Percentiles rank a stretch among this genome's conserved stretches.
Conservation (phyloP, 2,329 filamentous ascomycete genomes). For the Diaporthe caulivora region DNA sequence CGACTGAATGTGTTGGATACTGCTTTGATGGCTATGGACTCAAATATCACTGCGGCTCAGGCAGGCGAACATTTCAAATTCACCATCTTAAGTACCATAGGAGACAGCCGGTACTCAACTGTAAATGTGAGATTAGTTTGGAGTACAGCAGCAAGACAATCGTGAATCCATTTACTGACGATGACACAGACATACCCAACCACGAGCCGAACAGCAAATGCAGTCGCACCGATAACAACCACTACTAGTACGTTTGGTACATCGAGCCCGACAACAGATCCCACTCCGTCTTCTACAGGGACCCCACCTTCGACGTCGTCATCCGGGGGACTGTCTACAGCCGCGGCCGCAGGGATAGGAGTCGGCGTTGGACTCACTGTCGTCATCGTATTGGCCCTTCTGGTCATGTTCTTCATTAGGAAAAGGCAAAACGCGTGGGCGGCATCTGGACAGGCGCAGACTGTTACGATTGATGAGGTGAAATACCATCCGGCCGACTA, state of each 20-base stretch:
- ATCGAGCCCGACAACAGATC: background rate
- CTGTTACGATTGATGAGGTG: background rate
- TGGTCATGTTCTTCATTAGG: conserved; percentile 15
- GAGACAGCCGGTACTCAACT: conserved; percentile 6
- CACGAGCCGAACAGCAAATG: conserved; percentile 5
- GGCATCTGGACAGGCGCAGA: background rate
- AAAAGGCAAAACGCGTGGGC: background rate
- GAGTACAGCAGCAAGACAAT: background rate
- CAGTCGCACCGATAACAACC: background rate
- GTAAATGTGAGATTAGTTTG: background rate
- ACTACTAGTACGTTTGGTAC: background rate
- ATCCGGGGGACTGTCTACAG: conserved; percentile 10
- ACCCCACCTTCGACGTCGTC: background rate
- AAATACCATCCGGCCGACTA: background rate
- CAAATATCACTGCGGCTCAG: conserved; percentile 21
- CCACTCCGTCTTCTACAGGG: background rate
- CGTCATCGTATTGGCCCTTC: background rate
- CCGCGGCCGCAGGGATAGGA: conserved; percentile 30
- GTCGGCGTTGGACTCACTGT: conserved; percentile 4
- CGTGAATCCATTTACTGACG: background rate
- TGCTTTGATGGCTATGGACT: conserved; percentile 15
- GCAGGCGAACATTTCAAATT: conserved; percentile 28
- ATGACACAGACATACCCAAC: conserved; percentile 13
- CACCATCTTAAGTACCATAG: conserved; percentile 25
- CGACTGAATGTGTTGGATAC: background rate